Conservation (phyloP, 2,329 filamentous ascomycete genomes). For the Colletotrichum zoysiae region DNA sequence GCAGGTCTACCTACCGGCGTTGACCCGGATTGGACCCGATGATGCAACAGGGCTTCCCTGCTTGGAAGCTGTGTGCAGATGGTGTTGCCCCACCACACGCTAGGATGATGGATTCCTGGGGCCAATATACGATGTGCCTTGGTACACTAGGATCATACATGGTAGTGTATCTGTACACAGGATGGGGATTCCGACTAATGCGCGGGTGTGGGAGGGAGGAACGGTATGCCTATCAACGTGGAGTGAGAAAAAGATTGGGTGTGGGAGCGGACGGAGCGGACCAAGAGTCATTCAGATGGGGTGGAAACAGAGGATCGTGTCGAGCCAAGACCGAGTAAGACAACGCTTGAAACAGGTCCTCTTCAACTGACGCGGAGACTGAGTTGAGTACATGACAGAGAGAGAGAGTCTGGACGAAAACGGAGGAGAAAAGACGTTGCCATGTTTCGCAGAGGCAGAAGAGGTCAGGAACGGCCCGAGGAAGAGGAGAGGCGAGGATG, state of each 20-base stretch:
- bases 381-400: not conserved
- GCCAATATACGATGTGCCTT: not conserved
- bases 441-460: slow-evolving; percentile 6
- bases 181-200: slow-evolving; percentile 15
- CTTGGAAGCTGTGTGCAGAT: slow-evolving; percentile 22
- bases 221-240: not conserved
- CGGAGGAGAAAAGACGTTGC: not conserved
- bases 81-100: slow-evolving; percentile 27
- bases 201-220: not conserved
- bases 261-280: slow-evolving; percentile 5
- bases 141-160: not conserved
- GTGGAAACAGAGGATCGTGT: slow-evolving; percentile 19
- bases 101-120: slow-evolving; percentile 11
- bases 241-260: not conserved
- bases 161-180: too few relatives aligned
- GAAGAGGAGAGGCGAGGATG: slow-evolving; percentile 6
- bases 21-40: slow-evolving; percentile 31
- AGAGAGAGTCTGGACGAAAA: not conserved
- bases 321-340: slow-evolving; percentile 14
- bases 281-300: slow-evolving; percentile 21
- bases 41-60: slow-evolving; percentile 39
- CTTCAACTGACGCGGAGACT: not conserved
- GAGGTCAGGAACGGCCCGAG: slow-evolving; percentile 14
- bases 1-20: slow-evolving; percentile 6
- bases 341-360: slow-evolving; percentile 11